Evolutionary conservation across 768 basidiomycete genomes (phyloP).

Genomic region (Russula emetica): DNA sequence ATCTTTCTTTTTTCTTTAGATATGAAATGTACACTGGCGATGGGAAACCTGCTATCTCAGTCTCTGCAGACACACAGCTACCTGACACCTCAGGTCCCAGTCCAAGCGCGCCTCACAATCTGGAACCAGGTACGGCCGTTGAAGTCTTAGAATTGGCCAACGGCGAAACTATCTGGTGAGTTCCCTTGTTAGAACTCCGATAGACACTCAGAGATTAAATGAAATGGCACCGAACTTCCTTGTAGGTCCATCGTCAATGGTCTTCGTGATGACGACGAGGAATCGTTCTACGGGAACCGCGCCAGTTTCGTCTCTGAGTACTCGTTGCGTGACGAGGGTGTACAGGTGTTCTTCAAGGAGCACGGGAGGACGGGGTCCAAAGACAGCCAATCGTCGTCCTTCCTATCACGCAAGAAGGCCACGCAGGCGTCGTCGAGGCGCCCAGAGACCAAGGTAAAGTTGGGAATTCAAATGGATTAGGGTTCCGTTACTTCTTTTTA

Average conservation of each 20-base stretch:
- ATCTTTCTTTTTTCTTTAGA: constrained; percentile 38
- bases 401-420: constrained; percentile 57
- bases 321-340: constrained; percentile 52
- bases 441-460: constrained; percentile 79
- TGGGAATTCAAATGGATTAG: not conserved
- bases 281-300: constrained; percentile 62
- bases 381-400: constrained; percentile 51
- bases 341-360: constrained; percentile 75
- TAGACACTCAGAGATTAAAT: constrained; percentile 17
- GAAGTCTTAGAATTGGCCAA: constrained; percentile 83
- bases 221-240: constrained; percentile 22
- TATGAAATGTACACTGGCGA: constrained; percentile 80
- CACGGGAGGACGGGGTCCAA: constrained; percentile 64
- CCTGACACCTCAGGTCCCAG: constrained; percentile 31
- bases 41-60: constrained; percentile 37
- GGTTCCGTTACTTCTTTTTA: not conserved
- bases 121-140: constrained; percentile 57
- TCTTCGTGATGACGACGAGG: constrained; percentile 70
- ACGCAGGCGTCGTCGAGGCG: constrained; percentile 51
- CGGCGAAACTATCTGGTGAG: constrained; percentile 81
- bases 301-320: constrained; percentile 73
- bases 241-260: constrained; percentile 79
- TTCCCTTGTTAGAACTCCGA: constrained; percentile 23
- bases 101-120: constrained; percentile 30
- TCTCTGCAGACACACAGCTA: constrained; percentile 36